Percentiles rank a stretch among this genome's conserved stretches.
Evolutionary conservation across 2,329 filamentous ascomycete species (phyloP).

Genomic region (Penicillium sumatraense): DNA sequence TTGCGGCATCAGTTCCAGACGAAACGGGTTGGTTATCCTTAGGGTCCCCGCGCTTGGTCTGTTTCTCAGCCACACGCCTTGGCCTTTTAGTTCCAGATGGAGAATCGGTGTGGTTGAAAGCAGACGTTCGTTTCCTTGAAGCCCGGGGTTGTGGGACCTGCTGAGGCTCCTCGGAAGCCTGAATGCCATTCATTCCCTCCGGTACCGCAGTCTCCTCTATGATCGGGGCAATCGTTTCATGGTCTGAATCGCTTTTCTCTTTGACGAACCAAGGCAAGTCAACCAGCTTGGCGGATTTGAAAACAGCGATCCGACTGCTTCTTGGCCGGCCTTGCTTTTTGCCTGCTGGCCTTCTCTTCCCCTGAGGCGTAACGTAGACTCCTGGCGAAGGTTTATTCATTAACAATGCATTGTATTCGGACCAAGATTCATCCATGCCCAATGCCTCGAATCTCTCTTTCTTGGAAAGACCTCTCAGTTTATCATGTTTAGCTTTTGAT

Average conservation of each 20-base stretch:
- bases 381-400: slow-evolving; percentile 44
- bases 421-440: slow-evolving; percentile 47
- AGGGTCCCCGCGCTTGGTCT: neutral
- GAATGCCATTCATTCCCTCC: neutral
- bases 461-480: slow-evolving; percentile 38
- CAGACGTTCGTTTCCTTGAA: slow-evolving; percentile 5
- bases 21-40: neutral
- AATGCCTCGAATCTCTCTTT: slow-evolving; percentile 44
- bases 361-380: slow-evolving; percentile 46
- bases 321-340: slow-evolving; percentile 44
- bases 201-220: neutral
- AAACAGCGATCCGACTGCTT: slow-evolving; percentile 45
- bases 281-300: slow-evolving; percentile 39
- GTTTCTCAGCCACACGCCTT: neutral
- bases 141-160: neutral
- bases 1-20: neutral
- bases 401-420: slow-evolving; percentile 43
- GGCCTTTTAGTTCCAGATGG: neutral
- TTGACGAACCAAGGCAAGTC: slow-evolving; percentile 43
- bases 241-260: slow-evolving; percentile 13
- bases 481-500: neutral
- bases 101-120: neutral
- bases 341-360: slow-evolving; percentile 43
- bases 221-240: neutral
- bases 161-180: neutral